Percentiles rank a stretch among this genome's conserved stretches.
These are phyloP conservation scores for Posidonia oceanica DNA, from an alignment of 116 monocot genomes.

Conservation along the genomic window DNA sequence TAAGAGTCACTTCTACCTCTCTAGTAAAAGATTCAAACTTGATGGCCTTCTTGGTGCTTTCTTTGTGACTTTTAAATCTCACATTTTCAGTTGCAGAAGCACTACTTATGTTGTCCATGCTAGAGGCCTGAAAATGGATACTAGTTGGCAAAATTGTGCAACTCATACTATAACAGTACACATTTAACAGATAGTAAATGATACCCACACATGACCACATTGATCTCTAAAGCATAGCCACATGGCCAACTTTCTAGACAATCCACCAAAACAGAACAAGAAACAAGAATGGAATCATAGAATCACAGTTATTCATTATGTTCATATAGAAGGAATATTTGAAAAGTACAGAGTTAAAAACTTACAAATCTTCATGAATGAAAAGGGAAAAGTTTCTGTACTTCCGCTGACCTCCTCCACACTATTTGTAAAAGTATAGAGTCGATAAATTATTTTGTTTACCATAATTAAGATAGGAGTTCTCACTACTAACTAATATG, in stretches of 20 bases:
- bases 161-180: background rate
- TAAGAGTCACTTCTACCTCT: background rate
- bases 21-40: background rate
- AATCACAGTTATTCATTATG: background rate
- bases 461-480: too few relatives aligned
- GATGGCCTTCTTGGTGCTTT: slow-evolving; percentile 4
- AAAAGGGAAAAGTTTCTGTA: slow-evolving; percentile 52
- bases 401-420: slow-evolving; percentile 40
- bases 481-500: too few relatives aligned
- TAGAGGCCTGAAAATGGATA: slow-evolving; percentile 21
- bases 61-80: slow-evolving; percentile 20
- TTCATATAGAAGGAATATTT: background rate
- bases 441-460: background rate
- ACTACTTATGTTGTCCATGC: slow-evolving; percentile 4
- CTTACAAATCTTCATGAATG: slow-evolving; percentile 52
- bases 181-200: background rate
- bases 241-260: slow-evolving; percentile 29
- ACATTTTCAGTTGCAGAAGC: background rate
- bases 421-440: slow-evolving; percentile 16
- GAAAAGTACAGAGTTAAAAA: background rate
- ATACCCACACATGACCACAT: slow-evolving; percentile 56
- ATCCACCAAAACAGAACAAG: background rate
- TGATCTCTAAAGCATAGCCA: slow-evolving; percentile 71
- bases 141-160: background rate
- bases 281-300: background rate